phyloP scores from a whole-genome alignment of 1,139 yeast species.

The Hyphopichia fennica region DNA sequence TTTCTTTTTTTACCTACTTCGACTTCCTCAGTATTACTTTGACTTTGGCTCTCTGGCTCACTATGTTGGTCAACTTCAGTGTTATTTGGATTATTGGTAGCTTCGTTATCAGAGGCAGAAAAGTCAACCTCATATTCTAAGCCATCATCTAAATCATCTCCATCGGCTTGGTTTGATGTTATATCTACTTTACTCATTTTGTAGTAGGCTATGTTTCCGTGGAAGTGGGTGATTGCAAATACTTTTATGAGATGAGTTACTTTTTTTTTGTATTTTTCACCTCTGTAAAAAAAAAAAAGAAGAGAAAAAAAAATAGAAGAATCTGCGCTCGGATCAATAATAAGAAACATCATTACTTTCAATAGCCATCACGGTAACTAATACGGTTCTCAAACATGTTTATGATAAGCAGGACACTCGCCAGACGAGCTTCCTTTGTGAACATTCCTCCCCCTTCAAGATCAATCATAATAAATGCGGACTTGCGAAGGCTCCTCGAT shows the following conservation, averaged over 20 bases:
- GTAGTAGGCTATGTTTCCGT: background rate
- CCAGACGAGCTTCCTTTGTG: background rate
- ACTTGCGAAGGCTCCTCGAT: constrained; percentile 30
- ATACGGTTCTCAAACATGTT: too few relatives aligned
- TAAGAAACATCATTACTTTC: background rate
- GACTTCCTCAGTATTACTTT: constrained; percentile 12
- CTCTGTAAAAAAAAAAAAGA: background rate
- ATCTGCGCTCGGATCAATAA: too few relatives aligned
- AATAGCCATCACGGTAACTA: too few relatives aligned
- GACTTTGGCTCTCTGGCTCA: constrained; percentile 3
- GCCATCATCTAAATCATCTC: constrained; percentile 70
- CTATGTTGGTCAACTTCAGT: constrained; percentile 10
- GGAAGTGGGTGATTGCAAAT: background rate
- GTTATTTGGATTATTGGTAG: constrained; percentile 16
- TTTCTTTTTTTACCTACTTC: constrained; percentile 27
- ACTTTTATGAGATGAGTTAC: background rate
- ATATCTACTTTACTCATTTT: background rate
- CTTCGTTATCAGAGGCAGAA: constrained; percentile 15
- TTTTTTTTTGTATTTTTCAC: background rate
- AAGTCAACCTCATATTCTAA: constrained; percentile 54
- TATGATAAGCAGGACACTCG: background rate
- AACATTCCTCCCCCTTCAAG: constrained; percentile 7
- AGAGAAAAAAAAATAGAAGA: background rate
- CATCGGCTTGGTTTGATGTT: constrained; percentile 9
- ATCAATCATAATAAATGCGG: constrained; percentile 34